Percentiles rank a stretch among this genome's conserved stretches.
phyloP scores from a whole-genome alignment of 305 asterid species.

The Fraxinus paxiana region DNA sequence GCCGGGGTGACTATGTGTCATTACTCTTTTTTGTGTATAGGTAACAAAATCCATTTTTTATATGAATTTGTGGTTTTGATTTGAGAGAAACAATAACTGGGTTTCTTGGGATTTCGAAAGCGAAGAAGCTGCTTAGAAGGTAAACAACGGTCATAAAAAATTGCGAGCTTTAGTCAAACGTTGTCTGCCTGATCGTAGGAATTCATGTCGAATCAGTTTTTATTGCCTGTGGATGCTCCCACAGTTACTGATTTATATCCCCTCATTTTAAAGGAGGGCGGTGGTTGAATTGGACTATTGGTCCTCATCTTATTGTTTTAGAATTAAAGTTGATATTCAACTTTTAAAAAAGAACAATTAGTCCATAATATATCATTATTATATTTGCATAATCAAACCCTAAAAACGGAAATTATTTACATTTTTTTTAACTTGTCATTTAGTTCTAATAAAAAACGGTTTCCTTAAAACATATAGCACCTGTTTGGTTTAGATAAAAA shows the following conservation, averaged over 20 bases:
- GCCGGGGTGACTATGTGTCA: no score
- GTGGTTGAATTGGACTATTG: background rate
- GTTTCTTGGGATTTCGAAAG: conserved; percentile 4
- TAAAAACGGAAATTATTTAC: background rate
- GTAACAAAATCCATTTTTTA: no score
- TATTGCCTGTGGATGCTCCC: conserved; percentile 6
- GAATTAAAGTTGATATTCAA: background rate
- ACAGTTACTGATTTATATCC: background rate
- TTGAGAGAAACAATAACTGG: background rate
- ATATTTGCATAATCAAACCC: background rate
- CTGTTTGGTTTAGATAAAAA: no score
- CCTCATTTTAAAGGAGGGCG: background rate
- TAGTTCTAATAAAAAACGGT: background rate
- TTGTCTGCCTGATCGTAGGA: background rate
- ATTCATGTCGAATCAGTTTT: background rate
- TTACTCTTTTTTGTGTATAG: no score
- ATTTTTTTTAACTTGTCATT: background rate
- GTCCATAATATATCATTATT: background rate
- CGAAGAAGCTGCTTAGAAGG: background rate
- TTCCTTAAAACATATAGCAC: no score
- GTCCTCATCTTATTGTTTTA: background rate
- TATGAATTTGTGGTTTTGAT: background rate
- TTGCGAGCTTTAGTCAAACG: background rate
- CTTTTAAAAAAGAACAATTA: background rate
- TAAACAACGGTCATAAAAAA: conserved; percentile 2